phyloP scores from a whole-genome alignment of 768 basidiomycete species.

The Hirschioporus abietinus region DNA sequence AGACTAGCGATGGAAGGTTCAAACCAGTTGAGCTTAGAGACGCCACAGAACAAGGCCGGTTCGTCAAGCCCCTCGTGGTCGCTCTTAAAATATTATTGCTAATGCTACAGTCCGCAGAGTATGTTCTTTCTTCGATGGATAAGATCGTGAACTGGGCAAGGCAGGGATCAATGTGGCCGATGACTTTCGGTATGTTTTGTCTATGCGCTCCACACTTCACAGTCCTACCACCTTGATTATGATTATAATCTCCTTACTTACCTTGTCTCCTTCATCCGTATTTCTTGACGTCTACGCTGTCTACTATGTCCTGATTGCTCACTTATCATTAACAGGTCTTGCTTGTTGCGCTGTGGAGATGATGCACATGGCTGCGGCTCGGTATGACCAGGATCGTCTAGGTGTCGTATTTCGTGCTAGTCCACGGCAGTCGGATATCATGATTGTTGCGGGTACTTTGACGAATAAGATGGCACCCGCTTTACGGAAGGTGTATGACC shows the following conservation, averaged over 20 bases:
- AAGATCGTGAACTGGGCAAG: constrained; percentile 97
- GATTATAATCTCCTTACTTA: background rate
- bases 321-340: constrained; percentile 49
- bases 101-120: constrained; percentile 49
- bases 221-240: background rate
- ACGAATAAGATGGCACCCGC: constrained; percentile 99
- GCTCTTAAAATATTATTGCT: background rate
- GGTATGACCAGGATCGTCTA: constrained; percentile 96
- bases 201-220: background rate
- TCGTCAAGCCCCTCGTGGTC: constrained; percentile 18
- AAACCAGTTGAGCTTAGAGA: constrained; percentile 82
- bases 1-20: constrained; percentile 68
- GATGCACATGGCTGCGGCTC: constrained; percentile 99
- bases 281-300: constrained; percentile 6
- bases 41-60: constrained; percentile 89
- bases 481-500: constrained; percentile 91
- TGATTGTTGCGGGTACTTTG: constrained; percentile 98
- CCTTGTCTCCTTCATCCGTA: constrained; percentile 13
- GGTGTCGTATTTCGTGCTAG: constrained; percentile 99
- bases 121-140: constrained; percentile 93
- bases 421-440: constrained; percentile 94
- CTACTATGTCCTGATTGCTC: constrained; percentile 8
- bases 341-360: constrained; percentile 99
- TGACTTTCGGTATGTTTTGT: constrained; percentile 73
- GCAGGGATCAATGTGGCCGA: constrained; percentile 99